Conservation (phyloP, 2,329 filamentous ascomycete genomes). For the Falciphora oryzae region DNA sequence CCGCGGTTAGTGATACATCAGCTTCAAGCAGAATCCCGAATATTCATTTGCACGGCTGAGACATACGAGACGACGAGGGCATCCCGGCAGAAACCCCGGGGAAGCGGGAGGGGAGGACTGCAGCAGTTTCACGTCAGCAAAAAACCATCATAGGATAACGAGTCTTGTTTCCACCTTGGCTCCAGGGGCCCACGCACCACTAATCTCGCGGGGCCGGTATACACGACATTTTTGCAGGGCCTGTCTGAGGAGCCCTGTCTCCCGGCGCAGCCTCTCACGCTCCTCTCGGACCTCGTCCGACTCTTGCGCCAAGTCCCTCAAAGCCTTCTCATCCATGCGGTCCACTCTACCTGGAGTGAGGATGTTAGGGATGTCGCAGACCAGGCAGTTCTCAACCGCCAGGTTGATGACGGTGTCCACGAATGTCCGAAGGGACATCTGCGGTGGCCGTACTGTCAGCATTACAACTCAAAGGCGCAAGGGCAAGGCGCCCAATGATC, state of each 20-base stretch:
- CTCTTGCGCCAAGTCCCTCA: conserved; percentile 26
- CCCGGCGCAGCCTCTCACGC: conserved; percentile 8
- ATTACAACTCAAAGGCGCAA: conserved; percentile 37
- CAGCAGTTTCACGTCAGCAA: neutral
- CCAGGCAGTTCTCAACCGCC: conserved; percentile 21
- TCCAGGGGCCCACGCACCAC: neutral
- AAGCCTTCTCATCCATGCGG: conserved; percentile 25
- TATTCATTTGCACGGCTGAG: neutral
- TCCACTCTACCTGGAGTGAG: conserved; percentile 32
- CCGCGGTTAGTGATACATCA: neutral
- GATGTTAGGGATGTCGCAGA: conserved; percentile 33
- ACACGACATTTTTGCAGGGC: conserved; percentile 17
- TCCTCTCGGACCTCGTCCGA: conserved; percentile 19
- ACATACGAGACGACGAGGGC: neutral
- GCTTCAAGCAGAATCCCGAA: neutral
- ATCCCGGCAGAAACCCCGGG: neutral
- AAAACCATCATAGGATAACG: neutral
- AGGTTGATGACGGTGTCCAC: conserved; percentile 21
- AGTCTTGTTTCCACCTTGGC: neutral
- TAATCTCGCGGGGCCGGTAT: conserved; percentile 12
- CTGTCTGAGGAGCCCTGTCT: conserved; percentile 16
- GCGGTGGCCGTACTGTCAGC: conserved; percentile 20
- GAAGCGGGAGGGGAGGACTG: neutral
- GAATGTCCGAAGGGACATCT: conserved; percentile 20
- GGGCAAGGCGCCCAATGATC: conserved; percentile 31